Base-by-base conservation (phyloP, 495 filamentous ascomycete genomes). In the Cercophora sp. region DNA sequence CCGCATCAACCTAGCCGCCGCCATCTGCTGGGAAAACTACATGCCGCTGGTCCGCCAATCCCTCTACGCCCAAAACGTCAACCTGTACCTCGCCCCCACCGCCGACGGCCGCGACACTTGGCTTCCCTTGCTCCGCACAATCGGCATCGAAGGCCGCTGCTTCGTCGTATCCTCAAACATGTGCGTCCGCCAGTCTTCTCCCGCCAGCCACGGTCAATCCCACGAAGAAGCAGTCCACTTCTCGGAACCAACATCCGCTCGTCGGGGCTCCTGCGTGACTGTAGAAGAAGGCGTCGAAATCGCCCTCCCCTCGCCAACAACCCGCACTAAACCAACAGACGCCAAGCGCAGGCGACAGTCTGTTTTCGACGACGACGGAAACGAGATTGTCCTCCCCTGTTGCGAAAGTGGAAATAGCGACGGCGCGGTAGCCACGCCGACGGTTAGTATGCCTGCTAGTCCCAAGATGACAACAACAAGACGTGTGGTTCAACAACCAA, bases 1-100 rank as follows among this genome's bases (percentile, higher is more conserved):
- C 13, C 36, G 48, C 35, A 40, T 51, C n/a, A 51, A 51, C 34
- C 36, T 51, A 16, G 48, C 35, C 24, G 48, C 88, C 0, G 92
- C 91, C 1, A 94, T 97, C 35, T 97, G 92, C 73, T 97, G 92
- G 92, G 92, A 97, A 69, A 96, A 89, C 57, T 95, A 89, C 63
- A 97, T 97, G 92, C 92, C 92, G 0, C 71, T 96, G 16, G 77
- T 97, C 1, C 68, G 75, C 3, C 75, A 78, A 43, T 58, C 83
- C 18, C 76, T 97, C 15, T 97, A 97, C 61, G 78, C 81, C 2
- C 92, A 96, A 68, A 94, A 96, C 62, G 86, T 96, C 51, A 95
- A 92, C 62, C 73, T 97, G 18, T 97, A 94, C 60, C 82, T 96
- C 13, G 91, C 92, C 0, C 92, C 92, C 0, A 96, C 91, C 1